Evolutionary conservation across 176 grass and related monocot genomes (phyloP), one percentile per base, ranked within the genome.

Genomic region (Canna indica): DNA sequence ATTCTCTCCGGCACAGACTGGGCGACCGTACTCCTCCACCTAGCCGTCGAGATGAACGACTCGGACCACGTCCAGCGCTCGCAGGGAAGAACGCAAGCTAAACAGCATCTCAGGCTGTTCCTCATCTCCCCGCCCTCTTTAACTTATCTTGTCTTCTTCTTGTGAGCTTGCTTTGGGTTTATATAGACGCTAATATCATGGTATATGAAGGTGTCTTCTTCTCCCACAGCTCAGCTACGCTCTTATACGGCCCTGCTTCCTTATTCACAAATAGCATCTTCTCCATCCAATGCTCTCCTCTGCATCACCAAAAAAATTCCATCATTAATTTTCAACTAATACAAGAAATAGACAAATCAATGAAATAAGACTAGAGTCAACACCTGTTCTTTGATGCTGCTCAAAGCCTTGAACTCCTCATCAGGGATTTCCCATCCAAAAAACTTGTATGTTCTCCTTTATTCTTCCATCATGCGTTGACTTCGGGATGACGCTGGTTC

Each of bases 371-470:
- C n/a, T n/a, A n/a, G n/a, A n/a, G n/a, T n/a, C n/a, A n/a, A n/a
- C n/a, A n/a, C n/a, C n/a, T n/a, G n/a, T n/a, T n/a, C n/a, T n/a
- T 38, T 38, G 36, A 90, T 90, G 77, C 72, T 75, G 77, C 82
- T 90, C 82, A 95, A 67, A 78, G 63, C 75, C 36, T 81, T 31
- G 35, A 95, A 88, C 60, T 88, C 84, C 7, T 88, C 87, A n/a
- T n/a, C n/a, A n/a, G n/a, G n/a, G n/a, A n/a, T n/a, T n/a, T n/a
- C 42, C 87, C 91, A 88, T 36, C 81, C 86, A 32, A 95, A 90
- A n/a, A 32, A 88, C 80, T 56, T 88, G 84, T 18, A 90, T 85
- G 36, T 90, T 90, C n/a, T 95, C 91, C 64, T 77, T 88, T 30
- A 90, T 90, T 52, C 91, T 85, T 85, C 91, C n/a, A 18, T 82